Evolutionary conservation across 1,284 basidiomycete genomes (phyloP), one percentile per base, ranked within the genome.

Genomic region (Albatrellus sp.): DNA sequence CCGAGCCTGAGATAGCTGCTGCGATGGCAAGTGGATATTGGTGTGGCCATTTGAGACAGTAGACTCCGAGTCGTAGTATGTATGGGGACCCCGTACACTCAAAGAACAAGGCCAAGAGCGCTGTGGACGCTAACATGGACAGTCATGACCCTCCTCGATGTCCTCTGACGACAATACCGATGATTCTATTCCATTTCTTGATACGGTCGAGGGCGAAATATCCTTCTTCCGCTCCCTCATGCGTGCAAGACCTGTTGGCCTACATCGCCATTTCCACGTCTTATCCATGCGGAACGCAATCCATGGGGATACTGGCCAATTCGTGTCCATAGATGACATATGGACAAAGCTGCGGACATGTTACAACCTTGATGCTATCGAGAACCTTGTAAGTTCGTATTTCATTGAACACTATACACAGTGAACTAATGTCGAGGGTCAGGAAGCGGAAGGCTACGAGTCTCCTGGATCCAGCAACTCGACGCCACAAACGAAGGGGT

Each of bases 351-450:
- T 92, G 38, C 69, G 67, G 44, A 67, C 59, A 9, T 79, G 80
- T 54, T 92, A 88, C 53, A 76, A 90, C 58, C 65, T 91, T 39
- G 85, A 90, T 40, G 73, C 73, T 5, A 58, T 92, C 47, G 87
- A 92, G 57, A 69, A 66, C 43, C 76, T 84, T 57, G 83, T 82
- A 46, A 39, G 47, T 54, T 20, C 40, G 20, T 38, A 35, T 44
- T 42, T 33, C 46, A 17, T 20, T 30, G 37, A 41, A 29, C 16
- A 30, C 10, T 36, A 13, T 8, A n/a, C n/a, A 14, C 34, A 36
- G 34, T 36, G 19, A 17, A 17, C 34, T 3, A 35, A 9, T 9
- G 16, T 35, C 34, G 38, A 51, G 11, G 38, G 45, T 16, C 54
- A 77, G 64, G 81, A 87, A 62, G 67, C 69, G n/a, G 77, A 81